Evolutionary conservation across 2,329 filamentous ascomycete genomes (phyloP), one percentile per base, ranked within the genome.

Genomic region (Pleochaeta shiraiana): DNA sequence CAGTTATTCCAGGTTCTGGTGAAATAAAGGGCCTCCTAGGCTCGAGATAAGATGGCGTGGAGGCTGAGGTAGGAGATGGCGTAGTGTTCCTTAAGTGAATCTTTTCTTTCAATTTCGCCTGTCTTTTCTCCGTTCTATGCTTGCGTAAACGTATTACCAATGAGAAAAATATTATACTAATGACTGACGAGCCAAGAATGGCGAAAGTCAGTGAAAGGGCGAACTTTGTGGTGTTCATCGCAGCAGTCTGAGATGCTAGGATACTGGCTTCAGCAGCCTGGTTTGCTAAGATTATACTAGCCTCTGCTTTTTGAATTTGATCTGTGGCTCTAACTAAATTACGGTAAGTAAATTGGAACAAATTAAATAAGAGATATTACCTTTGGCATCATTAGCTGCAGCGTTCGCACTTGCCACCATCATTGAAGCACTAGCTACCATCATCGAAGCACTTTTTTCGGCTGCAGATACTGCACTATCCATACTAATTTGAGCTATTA

Each of bases 151-250:
- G 65, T 1, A 65, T 34, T 24, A 67, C 64, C 9, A 67, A 59
- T 53, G 66, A 68, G 43, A 65, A 67, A 14, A 64, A 33, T 4
- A 70, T 61, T 24, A 68, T 65, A 4, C 68, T 65, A n/a, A 68
- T 1, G 14, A 70, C 16, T 0, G 68, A 68, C 3, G 68, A 68
- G 66, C 73, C 68, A 12, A 70, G 55, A 50, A 67, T 66, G 5
- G 68, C 66, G 34, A 70, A 69, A 5, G 67, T 69, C 1, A 70
- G 39, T 11, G 64, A 65, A 1, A 70, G 47, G 11, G 67, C 66
- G 45, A 70, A 68, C 50, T 64, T 66, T 0, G 63, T 65, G 7
- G 39, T 67, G 47, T 65, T 67, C 63, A 66, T 66, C 14, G 66
- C 67, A 12, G 60, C 59, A 21, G 65, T 62, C 21, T 64, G 39